Evolutionary conservation across 2,329 filamentous ascomycete genomes (phyloP).

Genomic region (Basipetospora chlamydospora): DNA sequence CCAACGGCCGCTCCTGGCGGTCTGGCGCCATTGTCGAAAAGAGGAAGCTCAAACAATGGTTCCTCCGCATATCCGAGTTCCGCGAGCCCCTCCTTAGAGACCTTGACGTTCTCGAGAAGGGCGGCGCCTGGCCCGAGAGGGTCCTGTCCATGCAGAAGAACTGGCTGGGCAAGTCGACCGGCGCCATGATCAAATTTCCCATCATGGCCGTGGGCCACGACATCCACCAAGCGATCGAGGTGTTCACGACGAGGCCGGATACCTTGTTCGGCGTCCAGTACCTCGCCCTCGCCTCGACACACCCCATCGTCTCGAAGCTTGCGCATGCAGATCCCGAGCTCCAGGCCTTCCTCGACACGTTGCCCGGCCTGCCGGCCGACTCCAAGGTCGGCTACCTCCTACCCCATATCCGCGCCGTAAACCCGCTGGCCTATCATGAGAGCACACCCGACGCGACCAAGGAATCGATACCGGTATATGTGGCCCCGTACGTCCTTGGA

Average conservation of each 20-base stretch:
- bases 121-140: slow-evolving; percentile 64
- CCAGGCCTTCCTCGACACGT: slow-evolving; percentile 50
- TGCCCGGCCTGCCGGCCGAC: slow-evolving; percentile 39
- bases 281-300: slow-evolving; percentile 59
- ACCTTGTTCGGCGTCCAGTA: slow-evolving; percentile 83
- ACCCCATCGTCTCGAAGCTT: slow-evolving; percentile 50
- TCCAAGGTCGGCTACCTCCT: slow-evolving; percentile 56
- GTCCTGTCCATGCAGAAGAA: slow-evolving; percentile 75
- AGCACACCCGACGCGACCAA: slow-evolving; percentile 34
- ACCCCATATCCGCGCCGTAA: slow-evolving; percentile 43
- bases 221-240: slow-evolving; percentile 39
- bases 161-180: slow-evolving; percentile 71
- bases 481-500: slow-evolving; percentile 71
- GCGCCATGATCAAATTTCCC: slow-evolving; percentile 58
- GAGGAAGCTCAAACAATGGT: slow-evolving; percentile 73
- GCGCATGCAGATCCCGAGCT: slow-evolving; percentile 47
- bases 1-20: slow-evolving; percentile 72
- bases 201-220: slow-evolving; percentile 30
- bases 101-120: slow-evolving; percentile 47
- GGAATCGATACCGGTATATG: slow-evolving; percentile 56
- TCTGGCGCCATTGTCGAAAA: slow-evolving; percentile 77
- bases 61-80: slow-evolving; percentile 70
- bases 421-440: slow-evolving; percentile 47
- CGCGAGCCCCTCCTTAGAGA: slow-evolving; percentile 58
- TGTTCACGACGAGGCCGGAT: slow-evolving; percentile 76